Base-by-base conservation (phyloP, 2,329 filamentous ascomycete genomes). In the Cladosporium cucumerinum region DNA sequence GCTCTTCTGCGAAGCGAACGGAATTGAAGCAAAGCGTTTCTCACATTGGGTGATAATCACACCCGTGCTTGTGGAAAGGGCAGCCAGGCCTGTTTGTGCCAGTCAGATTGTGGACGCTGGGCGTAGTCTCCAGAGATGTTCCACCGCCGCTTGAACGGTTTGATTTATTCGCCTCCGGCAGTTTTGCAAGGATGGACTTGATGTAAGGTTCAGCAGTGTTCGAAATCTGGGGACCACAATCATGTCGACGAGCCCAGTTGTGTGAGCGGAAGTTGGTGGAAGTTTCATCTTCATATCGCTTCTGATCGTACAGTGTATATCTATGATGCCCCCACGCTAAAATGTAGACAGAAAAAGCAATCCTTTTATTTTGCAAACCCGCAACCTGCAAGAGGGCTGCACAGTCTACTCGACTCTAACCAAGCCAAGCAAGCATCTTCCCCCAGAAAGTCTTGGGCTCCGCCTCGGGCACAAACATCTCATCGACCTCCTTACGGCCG, bases 401-500 rank as follows among this genome's bases (percentile, higher is more conserved):
- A 12, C n/a, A 10, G n/a, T 46, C 3, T 21, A 43, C 39, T 14
- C 39, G 18, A 18, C 39, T 43, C 39, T 46, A 57, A 39, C 62
- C 62, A 14, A 64, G 32, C 62, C 62, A 64, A 21, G 43, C 32
- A n/a, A 59, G 73, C 57, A 75, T 71, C 67, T 74, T 75, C 48
- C 71, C 72, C 72, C 72, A 75, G 12, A 69, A 21, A 32, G 70
- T 73, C n/a, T 70, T 75, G 6, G 74, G 74, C 62, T 68, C 64
- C 21, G 65, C 69, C 65, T 76, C 73, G 26, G 75, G 72, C 54
- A 74, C 74, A 32, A 66, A 67, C 72, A 74, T 71, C 25, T 74
- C 75, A 7, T 77, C 75, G 21, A 77, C 65, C 64, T 77, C 75
- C 68, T 72, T 72, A 26, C 78, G 74, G 8, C 80, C 81, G 21